Evolutionary conservation across 495 filamentous ascomycete species (phyloP).

Genomic region (Talaromyces wortmannii): DNA sequence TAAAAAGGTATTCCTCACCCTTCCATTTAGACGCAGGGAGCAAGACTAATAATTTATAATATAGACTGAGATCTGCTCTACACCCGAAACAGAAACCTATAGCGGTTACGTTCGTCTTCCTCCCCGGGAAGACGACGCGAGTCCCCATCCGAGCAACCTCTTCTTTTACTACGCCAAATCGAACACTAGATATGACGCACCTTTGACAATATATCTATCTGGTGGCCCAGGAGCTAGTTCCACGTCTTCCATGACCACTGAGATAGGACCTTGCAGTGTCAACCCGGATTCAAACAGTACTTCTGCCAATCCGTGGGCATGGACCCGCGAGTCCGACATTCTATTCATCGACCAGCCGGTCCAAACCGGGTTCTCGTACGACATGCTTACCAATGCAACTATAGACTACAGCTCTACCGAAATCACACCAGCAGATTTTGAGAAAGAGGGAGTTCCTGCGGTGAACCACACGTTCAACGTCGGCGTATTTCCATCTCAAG

Average conservation of each 20-base stretch:
- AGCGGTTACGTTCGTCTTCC: too few relatives aligned
- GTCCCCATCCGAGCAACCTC: too few relatives aligned
- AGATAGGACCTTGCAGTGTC: slow-evolving; percentile 15
- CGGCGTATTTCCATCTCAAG: slow-evolving; percentile 51
- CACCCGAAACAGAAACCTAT: too few relatives aligned
- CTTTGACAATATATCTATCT: background rate
- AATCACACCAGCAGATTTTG: background rate
- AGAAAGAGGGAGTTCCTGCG: background rate
- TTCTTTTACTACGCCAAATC: too few relatives aligned
- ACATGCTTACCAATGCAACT: background rate
- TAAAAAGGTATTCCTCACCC: too few relatives aligned
- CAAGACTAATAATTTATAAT: too few relatives aligned
- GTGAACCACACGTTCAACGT: slow-evolving; percentile 50
- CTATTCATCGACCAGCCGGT: slow-evolving; percentile 13
- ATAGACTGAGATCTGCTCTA: too few relatives aligned
- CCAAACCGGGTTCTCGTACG: slow-evolving; percentile 2
- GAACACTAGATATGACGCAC: background rate
- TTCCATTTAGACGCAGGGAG: too few relatives aligned
- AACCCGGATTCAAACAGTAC: slow-evolving; percentile 16
- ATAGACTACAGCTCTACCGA: background rate
- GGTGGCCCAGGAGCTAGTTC: background rate
- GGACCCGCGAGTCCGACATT: slow-evolving; percentile 14
- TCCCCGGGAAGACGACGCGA: too few relatives aligned
- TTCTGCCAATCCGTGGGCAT: slow-evolving; percentile 11
- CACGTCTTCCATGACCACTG: slow-evolving; percentile 1